Evolutionary conservation across 2,329 filamentous ascomycete species (phyloP).

Genomic region (Drechslerella coelobrocha): DNA sequence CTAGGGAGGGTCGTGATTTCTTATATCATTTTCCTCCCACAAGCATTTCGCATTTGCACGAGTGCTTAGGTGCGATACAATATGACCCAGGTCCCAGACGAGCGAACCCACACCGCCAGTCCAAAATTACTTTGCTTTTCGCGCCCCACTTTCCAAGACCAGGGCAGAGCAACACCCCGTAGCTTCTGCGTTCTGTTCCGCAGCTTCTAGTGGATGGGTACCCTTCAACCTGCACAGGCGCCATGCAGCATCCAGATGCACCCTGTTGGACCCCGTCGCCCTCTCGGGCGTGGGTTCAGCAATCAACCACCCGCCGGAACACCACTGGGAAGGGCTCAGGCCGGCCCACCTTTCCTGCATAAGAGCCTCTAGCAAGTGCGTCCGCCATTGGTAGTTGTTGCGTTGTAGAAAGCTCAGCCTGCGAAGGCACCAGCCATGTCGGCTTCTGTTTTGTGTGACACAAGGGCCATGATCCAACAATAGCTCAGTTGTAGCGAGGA

Average conservation of each 20-base stretch:
- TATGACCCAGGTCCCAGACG: neutral
- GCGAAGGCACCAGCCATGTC: neutral
- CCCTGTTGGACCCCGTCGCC: no score
- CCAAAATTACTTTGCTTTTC: neutral
- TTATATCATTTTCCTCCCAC: neutral
- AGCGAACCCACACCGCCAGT: neutral
- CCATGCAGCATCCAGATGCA: no score
- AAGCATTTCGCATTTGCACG: neutral
- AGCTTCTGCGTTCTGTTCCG: neutral
- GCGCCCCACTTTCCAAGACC: neutral
- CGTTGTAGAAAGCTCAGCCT: neutral
- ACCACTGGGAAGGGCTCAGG: neutral
- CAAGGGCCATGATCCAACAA: neutral
- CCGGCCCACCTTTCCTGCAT: neutral
- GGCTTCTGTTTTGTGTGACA: neutral
- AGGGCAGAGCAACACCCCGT: neutral
- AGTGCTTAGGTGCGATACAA: neutral
- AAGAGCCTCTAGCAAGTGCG: slow-evolving; percentile 9
- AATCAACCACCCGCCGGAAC: neutral
- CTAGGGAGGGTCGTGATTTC: neutral
- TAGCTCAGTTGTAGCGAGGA: no score
- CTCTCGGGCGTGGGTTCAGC: neutral
- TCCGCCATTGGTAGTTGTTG: neutral
- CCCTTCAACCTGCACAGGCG: neutral
- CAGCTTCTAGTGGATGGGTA: neutral